Evolutionary conservation across 768 basidiomycete species (phyloP), one percentile per base, ranked within the genome.

Genomic region (Lactarius hatsudake): DNA sequence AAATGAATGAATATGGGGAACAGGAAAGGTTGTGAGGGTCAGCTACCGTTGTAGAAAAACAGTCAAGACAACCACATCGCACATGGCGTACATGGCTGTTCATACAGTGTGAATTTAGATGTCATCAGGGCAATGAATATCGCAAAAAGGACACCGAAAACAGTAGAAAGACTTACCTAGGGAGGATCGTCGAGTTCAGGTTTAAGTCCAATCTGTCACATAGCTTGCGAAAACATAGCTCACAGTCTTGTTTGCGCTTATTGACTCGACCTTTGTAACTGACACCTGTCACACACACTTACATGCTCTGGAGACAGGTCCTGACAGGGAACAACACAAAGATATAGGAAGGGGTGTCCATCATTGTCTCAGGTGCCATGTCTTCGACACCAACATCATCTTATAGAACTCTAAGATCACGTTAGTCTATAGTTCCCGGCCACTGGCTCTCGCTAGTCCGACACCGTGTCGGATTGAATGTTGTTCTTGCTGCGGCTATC

Each of bases 21-120:
- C 61, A 51, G 62, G 61, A 42, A 45, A 34, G 56, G 63, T 65
- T 51, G 70, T 70, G 72, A 48, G 76, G 81, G 78, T 91, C 89
- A 91, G 89, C 82, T 91, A 91, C 89, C 89, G 89, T 91, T 90
- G 89, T 91, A 90, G 87, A 84, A 81, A 51, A 76, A 76, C 76
- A 81, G 75, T 86, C 87, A 86, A 73, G 63, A 81, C 81, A 75
- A 78, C 76, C 73, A 76, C 76, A 76, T 76, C 67, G 61, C 48
- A 78, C 74, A 78, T 76, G 71, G 62, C 59, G 55, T 30, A 74
- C 72, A 18, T 26, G 76, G 75, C 75, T 74, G 79, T 83, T 91
- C 88, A 79, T 84, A 86, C 86, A 89, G 88, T 89, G 86, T 87
- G 87, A 88, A 90, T 87, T 79, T 75, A 78, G 61, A 78, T 81